Evolutionary conservation across 306 rosid genomes (phyloP), one percentile per base, ranked within the genome.

Genomic region (Clitoria ternatea): DNA sequence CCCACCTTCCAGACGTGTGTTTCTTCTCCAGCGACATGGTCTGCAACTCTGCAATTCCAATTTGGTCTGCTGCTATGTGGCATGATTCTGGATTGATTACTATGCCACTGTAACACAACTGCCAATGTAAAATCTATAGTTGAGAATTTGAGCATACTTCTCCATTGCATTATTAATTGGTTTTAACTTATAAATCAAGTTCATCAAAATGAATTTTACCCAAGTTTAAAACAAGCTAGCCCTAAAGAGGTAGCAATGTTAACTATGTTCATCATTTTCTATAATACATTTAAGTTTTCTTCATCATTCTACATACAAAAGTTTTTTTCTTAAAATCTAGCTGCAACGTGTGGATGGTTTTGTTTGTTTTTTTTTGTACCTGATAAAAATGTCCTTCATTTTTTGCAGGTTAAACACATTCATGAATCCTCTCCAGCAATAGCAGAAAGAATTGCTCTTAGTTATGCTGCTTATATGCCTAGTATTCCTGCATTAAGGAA

Each of bases 401-500:
- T 77, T 53, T 67, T 83, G 70, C 89, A 90, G 98, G 97, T 90
- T 52, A 83, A 90, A 85, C 85, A 76, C 32, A 63, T 85, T 64
- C 62, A 56, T 72, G 86, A 89, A 32, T 61, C 85, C 68, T 82
- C 92, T 80, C 96, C 92, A 53, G 85, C 81, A 32, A 84, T 81
- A 60, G 67, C 76, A 11, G 87, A 85, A 53, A 91, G 96, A 85
- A 75, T 87, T 82, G 81, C 82, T 69, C 71, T 90, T 62, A 82
- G 86, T 74, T 81, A 69, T 61, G 95, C 85, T 20, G 89, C 84
- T 75, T 83, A 80, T 70, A 74, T 84, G 73, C 96, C 98, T 44
- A 77, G 90, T 55, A 68, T 94, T 87, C 83, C 98, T 74, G 87
- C 90, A 74, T 81, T 94, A 79, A 81, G 95, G 39, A 94, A 89